Evolutionary conservation across 2,329 filamentous ascomycete species (phyloP).

Genomic region (Tolypocladium sp.): DNA sequence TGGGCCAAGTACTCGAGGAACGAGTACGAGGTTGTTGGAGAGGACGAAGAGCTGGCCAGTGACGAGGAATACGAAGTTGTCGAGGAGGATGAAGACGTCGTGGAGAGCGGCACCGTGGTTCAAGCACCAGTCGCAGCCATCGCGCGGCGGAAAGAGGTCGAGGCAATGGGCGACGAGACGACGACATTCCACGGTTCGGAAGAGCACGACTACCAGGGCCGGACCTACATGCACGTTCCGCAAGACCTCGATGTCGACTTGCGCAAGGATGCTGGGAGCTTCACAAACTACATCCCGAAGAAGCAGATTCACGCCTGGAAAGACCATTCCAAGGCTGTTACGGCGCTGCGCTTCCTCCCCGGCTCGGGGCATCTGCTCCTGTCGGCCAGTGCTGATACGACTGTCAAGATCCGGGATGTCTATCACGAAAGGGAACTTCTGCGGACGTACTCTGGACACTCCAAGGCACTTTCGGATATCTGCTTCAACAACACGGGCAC

Average conservation of each 20-base stretch:
- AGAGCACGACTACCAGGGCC: slow-evolving; percentile 85
- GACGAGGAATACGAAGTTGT: slow-evolving; percentile 73
- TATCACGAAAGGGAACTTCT: slow-evolving; percentile 85
- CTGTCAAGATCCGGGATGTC: slow-evolving; percentile 88
- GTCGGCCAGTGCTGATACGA: slow-evolving; percentile 81
- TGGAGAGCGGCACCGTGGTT: slow-evolving; percentile 55
- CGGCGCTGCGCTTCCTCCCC: slow-evolving; percentile 84
- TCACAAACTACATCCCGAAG: slow-evolving; percentile 90
- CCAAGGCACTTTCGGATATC: slow-evolving; percentile 81
- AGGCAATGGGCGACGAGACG: slow-evolving; percentile 62
- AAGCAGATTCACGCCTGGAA: slow-evolving; percentile 89
- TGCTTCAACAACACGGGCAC: slow-evolving; percentile 77
- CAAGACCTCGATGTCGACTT: slow-evolving; percentile 84
- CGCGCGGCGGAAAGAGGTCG: slow-evolving; percentile 46
- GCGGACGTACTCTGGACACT: slow-evolving; percentile 85
- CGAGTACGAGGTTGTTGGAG: slow-evolving; percentile 64
- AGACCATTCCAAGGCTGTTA: slow-evolving; percentile 74
- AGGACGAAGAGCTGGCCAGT: slow-evolving; percentile 67
- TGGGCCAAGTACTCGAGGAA: slow-evolving; percentile 78
- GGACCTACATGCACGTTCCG: slow-evolving; percentile 96
- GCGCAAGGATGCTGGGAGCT: slow-evolving; percentile 66
- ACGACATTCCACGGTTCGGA: slow-evolving; percentile 78
- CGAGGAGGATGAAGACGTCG: slow-evolving; percentile 63
- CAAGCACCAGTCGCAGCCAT: slow-evolving; percentile 45
- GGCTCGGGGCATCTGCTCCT: slow-evolving; percentile 78